Conservation (phyloP, 2,329 filamentous ascomycete species). For the Lizonia empirigonia region DNA sequence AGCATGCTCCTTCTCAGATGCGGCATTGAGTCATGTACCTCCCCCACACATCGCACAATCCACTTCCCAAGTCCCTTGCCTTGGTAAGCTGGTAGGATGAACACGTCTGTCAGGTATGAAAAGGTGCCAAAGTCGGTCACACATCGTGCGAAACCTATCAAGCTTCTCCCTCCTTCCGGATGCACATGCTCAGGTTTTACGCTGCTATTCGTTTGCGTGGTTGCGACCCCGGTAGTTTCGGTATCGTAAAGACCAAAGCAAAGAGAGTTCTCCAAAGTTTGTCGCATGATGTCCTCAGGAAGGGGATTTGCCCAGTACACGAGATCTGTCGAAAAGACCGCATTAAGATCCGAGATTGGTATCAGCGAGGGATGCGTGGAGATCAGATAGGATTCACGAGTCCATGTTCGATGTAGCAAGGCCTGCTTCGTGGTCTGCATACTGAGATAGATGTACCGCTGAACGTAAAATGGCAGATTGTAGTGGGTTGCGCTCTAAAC, state of each 20-base stretch:
- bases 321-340: slow-evolving; percentile 8
- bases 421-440: slow-evolving; percentile 9
- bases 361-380: slow-evolving; percentile 11
- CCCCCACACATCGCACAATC: slow-evolving; percentile 13
- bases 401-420: slow-evolving; percentile 6
- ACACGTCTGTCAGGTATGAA: slow-evolving; percentile 19
- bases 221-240: neutral
- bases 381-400: slow-evolving; percentile 12
- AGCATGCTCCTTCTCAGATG: slow-evolving; percentile 15
- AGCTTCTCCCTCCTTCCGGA: neutral
- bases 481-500: no score
- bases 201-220: no score
- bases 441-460: neutral
- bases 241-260: slow-evolving; percentile 16
- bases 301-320: slow-evolving; percentile 16
- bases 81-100: slow-evolving; percentile 7
- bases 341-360: slow-evolving; percentile 12
- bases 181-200: no score
- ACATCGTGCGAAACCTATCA: slow-evolving; percentile 16
- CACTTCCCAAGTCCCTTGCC: slow-evolving; percentile 15
- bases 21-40: slow-evolving; percentile 16
- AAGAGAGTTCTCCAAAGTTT: slow-evolving; percentile 10
- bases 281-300: slow-evolving; percentile 10
- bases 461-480: no score
- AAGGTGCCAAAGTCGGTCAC: slow-evolving; percentile 19